Conservation (phyloP, 2,329 filamentous ascomycete species). For the Diplodia mutila region DNA sequence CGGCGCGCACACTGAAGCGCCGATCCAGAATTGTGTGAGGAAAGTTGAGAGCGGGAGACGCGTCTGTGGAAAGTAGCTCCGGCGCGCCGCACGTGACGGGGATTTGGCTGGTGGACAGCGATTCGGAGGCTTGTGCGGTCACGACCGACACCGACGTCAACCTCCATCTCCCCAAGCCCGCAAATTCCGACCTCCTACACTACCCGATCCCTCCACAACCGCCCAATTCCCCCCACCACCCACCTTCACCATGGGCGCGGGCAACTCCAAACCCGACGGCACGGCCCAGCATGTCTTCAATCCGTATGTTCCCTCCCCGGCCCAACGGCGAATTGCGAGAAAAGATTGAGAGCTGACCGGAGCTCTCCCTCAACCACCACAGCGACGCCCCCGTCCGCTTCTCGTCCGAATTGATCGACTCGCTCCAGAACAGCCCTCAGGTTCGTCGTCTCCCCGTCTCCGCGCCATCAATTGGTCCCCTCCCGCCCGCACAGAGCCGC, state of each 20-base stretch:
- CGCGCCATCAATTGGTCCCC: slow-evolving; percentile 2
- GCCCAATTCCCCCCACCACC: slow-evolving; percentile 19
- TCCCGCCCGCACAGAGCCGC: neutral
- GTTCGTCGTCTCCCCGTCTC: slow-evolving; percentile 54
- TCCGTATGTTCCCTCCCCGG: slow-evolving; percentile 51
- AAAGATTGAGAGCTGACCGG: slow-evolving; percentile 31
- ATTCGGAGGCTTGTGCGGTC: slow-evolving; percentile 13
- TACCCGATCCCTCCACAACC: neutral
- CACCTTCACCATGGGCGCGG: slow-evolving; percentile 59
- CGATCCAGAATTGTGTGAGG: neutral
- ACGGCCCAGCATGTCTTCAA: slow-evolving; percentile 64
- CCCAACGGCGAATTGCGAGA: slow-evolving; percentile 23
- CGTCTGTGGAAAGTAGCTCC: neutral
- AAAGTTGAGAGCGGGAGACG: neutral
- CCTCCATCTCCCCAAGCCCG: neutral
- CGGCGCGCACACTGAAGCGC: neutral
- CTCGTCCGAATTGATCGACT: slow-evolving; percentile 80
- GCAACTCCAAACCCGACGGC: slow-evolving; percentile 63
- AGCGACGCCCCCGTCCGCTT: slow-evolving; percentile 69
- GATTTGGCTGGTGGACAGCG: neutral
- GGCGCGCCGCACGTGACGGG: slow-evolving; percentile 19
- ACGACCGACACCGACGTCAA: slow-evolving; percentile 25
- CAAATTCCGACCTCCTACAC: slow-evolving; percentile 14
- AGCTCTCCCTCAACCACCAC: slow-evolving; percentile 26
- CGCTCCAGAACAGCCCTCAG: slow-evolving; percentile 82